Evolutionary conservation across 345 rosid species (phyloP), one percentile per base, ranked within the genome.

Genomic region (Firmiana major): DNA sequence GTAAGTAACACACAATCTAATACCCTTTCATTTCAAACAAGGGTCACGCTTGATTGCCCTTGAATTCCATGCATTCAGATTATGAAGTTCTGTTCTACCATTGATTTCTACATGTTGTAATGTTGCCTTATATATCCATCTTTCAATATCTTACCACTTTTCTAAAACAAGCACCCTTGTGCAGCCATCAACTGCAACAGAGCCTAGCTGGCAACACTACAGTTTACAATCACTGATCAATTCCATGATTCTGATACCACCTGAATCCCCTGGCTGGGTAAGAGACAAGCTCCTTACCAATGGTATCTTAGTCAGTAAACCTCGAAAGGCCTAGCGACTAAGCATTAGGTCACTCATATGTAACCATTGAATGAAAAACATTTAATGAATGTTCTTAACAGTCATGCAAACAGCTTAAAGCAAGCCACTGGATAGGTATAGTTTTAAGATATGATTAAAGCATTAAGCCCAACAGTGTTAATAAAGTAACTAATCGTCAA

Each of bases 401-500:
- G n/a, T 60, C 43, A 75, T 11, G 40, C 57, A 28, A 28, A 60
- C 76, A 73, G 64, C 46, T 55, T 19, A 53, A 72, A 49, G 12
- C 46, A 64, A 17, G 17, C 38, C 24, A 36, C 7, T 48, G 28
- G 73, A 68, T 26, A 48, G 48, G 4, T 46, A 1, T 68, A 46
- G 38, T 68, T 46, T 31, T 71, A 49, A 31, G 43, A 9, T 51
- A 49, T 49, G 75, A 51, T 57, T 55, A n/a, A 73, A 57, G 38
- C 62, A 71, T 19, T 73, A 55, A 15, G 3, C 49, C 34, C 64
- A 55, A 38, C n/a, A 73, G 13, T 4, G 22, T 53, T 26, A 70
- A n/a, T 48, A 19, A 69, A 58, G 7, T 63, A 62, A 48, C 70
- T 64, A 74, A 53, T 46, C 58, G 75, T 80, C 80, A 78, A 76